Conservation (phyloP, 306 rosid species). For the Morella rubra region DNA sequence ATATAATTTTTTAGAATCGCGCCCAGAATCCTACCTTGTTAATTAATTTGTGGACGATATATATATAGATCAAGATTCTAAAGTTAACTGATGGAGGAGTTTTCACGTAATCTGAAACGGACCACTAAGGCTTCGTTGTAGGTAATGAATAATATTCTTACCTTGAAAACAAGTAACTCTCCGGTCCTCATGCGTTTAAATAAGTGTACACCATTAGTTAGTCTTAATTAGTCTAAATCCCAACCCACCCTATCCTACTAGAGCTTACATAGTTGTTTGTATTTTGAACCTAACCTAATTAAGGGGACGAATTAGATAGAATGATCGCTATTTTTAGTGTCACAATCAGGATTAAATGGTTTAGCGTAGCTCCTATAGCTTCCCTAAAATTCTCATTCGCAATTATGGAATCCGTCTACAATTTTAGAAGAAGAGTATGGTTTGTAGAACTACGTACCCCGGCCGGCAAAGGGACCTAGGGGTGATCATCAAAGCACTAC, state of each 20-base stretch:
- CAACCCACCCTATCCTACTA: neutral
- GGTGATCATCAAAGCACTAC: too few relatives aligned
- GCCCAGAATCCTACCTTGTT: too few relatives aligned
- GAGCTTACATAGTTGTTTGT: neutral
- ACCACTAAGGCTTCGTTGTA: neutral
- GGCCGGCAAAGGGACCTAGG: too few relatives aligned
- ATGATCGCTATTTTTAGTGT: neutral
- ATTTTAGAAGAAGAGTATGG: too few relatives aligned
- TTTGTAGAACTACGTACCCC: too few relatives aligned
- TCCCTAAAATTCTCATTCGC: too few relatives aligned
- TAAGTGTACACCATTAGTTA: neutral
- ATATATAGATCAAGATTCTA: neutral
- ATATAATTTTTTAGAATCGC: too few relatives aligned
- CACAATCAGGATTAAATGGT: neutral
- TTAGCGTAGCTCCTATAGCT: neutral
- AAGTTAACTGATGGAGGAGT: neutral
- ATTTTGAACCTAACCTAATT: neutral
- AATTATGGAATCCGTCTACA: too few relatives aligned
- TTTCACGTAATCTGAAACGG: neutral
- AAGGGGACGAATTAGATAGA: neutral
- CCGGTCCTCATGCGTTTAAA: neutral
- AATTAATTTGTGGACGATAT: too few relatives aligned
- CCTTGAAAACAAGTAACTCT: neutral
- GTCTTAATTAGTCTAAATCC: neutral
- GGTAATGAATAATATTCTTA: neutral